Base-by-base conservation (phyloP, 2,329 filamentous ascomycete genomes). In the Pestalotiopsis sp. region DNA sequence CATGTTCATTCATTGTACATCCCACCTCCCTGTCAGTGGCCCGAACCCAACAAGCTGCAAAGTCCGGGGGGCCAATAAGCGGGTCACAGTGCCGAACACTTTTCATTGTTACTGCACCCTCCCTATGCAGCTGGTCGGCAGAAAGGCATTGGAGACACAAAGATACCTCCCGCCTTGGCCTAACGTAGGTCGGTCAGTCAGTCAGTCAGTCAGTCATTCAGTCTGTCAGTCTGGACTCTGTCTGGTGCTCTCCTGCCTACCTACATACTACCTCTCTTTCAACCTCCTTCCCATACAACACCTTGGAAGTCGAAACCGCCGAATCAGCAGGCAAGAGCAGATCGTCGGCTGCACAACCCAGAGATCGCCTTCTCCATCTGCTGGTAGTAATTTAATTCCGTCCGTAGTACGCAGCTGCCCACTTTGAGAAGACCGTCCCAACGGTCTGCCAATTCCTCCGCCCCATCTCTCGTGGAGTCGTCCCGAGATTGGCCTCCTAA, bases 401-500 rank as follows among this genome's bases (percentile, higher is more conserved):
- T 17, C 39, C 60, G 39, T 39, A 63, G 39, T 39, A 44, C 60
- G 60, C 60, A 63, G 40, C 60, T 39, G 60, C 60, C 60, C 60
- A 63, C 60, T 65, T 64, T n/a, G 38, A 44, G 22, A 39, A 13
- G 38, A 30, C 61, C 35, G 39, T 35, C 24, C 35, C 35, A 30
- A 65, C 62, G 62, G 62, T 24, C 48, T 65, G 62, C 30, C 44
- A 56, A 65, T 65, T 65, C 24, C 62, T 65, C 62, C 62, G 62
- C 62, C 62, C 62, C 62, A 57, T 65, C 58, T 17, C 44, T 61
- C 62, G 62, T 65, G 62, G 62, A 65, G 62, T 57, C 40, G 62
- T 56, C 64, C 64, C 61, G 57, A 69, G 64, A 69, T 61, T 69
- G 68, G 68, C 56, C 65, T 69, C 56, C 61, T 69, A 69, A 67